Evolutionary conservation across 441 rosid species (phyloP).

Genomic region (Euphorbia corollata): DNA sequence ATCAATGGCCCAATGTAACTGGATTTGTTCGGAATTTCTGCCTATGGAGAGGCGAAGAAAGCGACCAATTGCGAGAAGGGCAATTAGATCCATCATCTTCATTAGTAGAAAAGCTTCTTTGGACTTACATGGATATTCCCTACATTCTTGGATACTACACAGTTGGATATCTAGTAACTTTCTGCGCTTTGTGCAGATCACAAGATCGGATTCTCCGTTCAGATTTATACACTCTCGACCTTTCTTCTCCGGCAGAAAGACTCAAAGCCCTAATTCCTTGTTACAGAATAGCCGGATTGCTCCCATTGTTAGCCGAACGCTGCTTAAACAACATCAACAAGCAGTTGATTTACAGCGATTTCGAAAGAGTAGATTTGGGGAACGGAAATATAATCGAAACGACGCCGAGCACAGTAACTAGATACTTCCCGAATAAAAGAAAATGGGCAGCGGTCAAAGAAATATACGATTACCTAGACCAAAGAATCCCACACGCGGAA

Average conservation of each 20-base stretch:
- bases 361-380: conserved; percentile 49
- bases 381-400: conserved; percentile 43
- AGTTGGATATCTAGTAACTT: conserved; percentile 57
- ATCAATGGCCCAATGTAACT: conserved; percentile 83
- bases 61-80: conserved; percentile 50
- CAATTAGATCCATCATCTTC: conserved; percentile 54
- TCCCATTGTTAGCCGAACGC: conserved; percentile 64
- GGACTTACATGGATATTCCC: conserved; percentile 82
- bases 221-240: conserved; percentile 58
- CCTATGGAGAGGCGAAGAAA: conserved; percentile 92
- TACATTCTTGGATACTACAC: conserved; percentile 79
- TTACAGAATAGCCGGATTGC: conserved; percentile 63
- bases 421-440: conserved; percentile 47
- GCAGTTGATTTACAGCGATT: conserved; percentile 57
- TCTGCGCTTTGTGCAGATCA: conserved; percentile 63
- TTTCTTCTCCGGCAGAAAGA: conserved; percentile 55
- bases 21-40: conserved; percentile 70
- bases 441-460: conserved; percentile 67
- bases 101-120: conserved; percentile 60
- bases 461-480: conserved; percentile 64
- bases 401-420: conserved; percentile 62
- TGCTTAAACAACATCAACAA: conserved; percentile 35
- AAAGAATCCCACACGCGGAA: conserved; percentile 79
- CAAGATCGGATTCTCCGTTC: conserved; percentile 60
- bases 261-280: conserved; percentile 75